Evolutionary conservation across 2,329 filamentous ascomycete species (phyloP), one percentile per base, ranked within the genome.

Genomic region (Ophiosphaerella narmari): DNA sequence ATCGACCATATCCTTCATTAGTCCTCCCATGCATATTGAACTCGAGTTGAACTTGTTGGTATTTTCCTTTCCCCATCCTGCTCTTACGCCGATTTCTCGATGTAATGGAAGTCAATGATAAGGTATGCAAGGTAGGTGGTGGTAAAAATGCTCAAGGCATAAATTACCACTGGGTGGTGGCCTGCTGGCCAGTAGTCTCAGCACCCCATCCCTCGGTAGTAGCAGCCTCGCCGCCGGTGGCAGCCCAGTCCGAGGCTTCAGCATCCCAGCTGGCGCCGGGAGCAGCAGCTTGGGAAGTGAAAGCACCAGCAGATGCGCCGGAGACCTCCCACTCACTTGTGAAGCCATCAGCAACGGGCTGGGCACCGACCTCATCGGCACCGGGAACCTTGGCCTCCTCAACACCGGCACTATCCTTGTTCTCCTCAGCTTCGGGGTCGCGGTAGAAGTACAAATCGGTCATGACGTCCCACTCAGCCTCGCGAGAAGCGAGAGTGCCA

Each of bases 391-490:
- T 96, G 70, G 81, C 73, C 84, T 97, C 93, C 78, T 93, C 89
- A 76, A 90, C 75, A 55, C 81, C 89, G 65, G 87, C 83, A 78
- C 80, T 74, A 74, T 97, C 95, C 83, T 99, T 96, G 86, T 96
- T 93, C 78, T 96, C 94, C 87, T 99, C 94, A 68, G 92, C 91
- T 82, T 99, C 94, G 71, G 95, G 94, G 82, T 99, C 95, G 78
- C 95, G 94, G 90, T 99, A 97, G 88, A 99, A 99, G 91, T 99
- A 99, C 74, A 99, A 83, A 88, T 99, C 94, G 74, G 95, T 91
- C 88, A 99, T 97, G 81, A 96, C 89, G 77, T 99, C 94, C 94
- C 94, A 99, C 78, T 96, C 90, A 59, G 89, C 87, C 82, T 99
- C 94, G 78, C 94, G 91, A 85, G 85, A 91, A 77, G 90, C 89